Evolutionary conservation across 2,329 filamentous ascomycete species (phyloP), one percentile per base, ranked within the genome.

Genomic region (Corynespora cassiicola): DNA sequence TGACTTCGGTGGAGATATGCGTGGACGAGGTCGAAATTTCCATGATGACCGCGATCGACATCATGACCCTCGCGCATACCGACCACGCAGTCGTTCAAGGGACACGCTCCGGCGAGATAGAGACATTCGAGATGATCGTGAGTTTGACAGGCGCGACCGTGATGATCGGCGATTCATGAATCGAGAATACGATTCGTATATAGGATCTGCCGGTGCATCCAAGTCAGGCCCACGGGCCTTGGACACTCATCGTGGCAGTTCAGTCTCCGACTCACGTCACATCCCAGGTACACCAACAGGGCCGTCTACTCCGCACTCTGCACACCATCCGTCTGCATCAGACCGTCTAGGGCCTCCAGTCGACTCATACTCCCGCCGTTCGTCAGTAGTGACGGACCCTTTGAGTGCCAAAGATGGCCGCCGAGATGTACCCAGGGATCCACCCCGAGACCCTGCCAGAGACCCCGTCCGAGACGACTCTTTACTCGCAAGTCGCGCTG

Each of bases 11-110:
- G 39, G 29, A 9, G 52, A 56, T 26, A 44, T 44, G 29, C 54
- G 58, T 36, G 65, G 63, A 10, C 55, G 68, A 16, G 82, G 73
- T 26, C 65, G 77, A 45, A 65, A 77, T 14, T 74, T 75, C 31
- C 65, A 63, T 25, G 74, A 74, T 30, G 75, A 75, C 17, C 65
- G 80, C 17, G 76, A 87, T 32, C 50, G 61, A 22, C 61, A 66
- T 25, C 75, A 87, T 39, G 62, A 66, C 30, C 49, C 56, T 36
- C 58, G 61, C 43, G 77, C 80, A 9, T 86, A 87, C 52, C 70
- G 75, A 37, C 79, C 78, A 12, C 75, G 86, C 55, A 85, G 82
- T 54, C 78, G 84, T 47, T 86, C 84, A 47, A 80, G 84, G 56
- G 82, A 85, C 56, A 80, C 82, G 10, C 33, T 63, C 39, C 61